A percentile compares a stretch with the other conserved stretches of the same genome.
Conservation (phyloP, 306 rosid species). For the Glycine latifolia region DNA sequence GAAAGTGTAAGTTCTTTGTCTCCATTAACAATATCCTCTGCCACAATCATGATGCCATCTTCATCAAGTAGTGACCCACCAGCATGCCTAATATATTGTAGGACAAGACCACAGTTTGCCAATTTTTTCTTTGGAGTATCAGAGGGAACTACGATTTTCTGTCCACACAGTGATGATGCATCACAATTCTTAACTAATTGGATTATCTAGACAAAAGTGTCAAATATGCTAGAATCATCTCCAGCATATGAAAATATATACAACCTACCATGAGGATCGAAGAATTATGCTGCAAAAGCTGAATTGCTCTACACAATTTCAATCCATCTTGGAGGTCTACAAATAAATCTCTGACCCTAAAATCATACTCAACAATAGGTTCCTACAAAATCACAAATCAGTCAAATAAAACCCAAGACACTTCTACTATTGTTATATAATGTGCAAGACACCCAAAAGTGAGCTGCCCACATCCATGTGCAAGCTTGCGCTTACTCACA, state of each 20-base stretch:
- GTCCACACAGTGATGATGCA: conserved; percentile 51
- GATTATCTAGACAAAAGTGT: background rate
- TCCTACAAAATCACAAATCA: conserved; percentile 61
- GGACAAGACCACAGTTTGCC: conserved; percentile 74
- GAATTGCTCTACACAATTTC: conserved; percentile 85
- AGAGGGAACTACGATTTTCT: conserved; percentile 90
- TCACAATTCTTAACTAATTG: conserved; percentile 47
- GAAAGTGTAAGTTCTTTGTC: conserved; percentile 87
- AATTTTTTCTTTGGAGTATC: conserved; percentile 76
- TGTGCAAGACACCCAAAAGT: background rate
- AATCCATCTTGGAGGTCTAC: conserved; percentile 90
- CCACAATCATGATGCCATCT: conserved; percentile 70
- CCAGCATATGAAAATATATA: background rate
- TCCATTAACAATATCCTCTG: conserved; percentile 76
- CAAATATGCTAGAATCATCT: conserved; percentile 37
- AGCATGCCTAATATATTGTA: conserved; percentile 83
- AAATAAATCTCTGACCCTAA: conserved; percentile 75
- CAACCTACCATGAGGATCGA: conserved; percentile 77
- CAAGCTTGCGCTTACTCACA: background rate
- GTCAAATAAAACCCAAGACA: conserved; percentile 20
- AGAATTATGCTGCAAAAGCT: conserved; percentile 76
- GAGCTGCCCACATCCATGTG: background rate
- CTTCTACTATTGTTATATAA: background rate
- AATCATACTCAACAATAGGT: conserved; percentile 79
- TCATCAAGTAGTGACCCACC: conserved; percentile 76